A percentile compares a stretch with the other conserved stretches of the same genome.
Conservation (phyloP, 176 grass and related monocot genomes). For the Pontederia paniculata region DNA sequence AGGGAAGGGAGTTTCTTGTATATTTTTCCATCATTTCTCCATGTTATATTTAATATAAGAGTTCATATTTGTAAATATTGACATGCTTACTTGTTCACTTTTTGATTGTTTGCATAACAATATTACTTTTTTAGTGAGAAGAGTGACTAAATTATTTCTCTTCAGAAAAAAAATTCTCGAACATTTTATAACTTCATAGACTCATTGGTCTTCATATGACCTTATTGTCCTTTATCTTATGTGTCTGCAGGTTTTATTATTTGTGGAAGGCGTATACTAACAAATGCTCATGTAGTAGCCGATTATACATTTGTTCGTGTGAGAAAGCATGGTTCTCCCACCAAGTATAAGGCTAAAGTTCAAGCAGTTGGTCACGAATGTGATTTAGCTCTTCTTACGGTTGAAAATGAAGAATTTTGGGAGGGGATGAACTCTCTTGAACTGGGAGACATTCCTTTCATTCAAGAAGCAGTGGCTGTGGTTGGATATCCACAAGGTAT, state of each 20-base stretch:
- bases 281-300: conserved; percentile 91
- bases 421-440: conserved; percentile 81
- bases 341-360: conserved; percentile 90
- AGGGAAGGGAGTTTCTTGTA: no score
- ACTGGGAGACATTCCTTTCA: conserved; percentile 81
- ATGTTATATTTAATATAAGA: no score
- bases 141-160: no score
- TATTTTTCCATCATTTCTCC: no score
- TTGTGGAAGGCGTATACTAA: conserved; percentile 54
- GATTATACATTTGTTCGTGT: conserved; percentile 97
- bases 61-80: no score
- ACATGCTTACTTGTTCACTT: no score
- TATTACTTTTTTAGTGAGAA: no score
- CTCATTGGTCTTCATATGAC: not conserved
- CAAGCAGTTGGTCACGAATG: conserved; percentile 91
- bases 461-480: conserved; percentile 93
- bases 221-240: conserved; percentile 11
- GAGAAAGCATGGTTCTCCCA: conserved; percentile 90
- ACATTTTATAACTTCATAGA: not conserved
- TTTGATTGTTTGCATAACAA: no score
- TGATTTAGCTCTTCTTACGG: conserved; percentile 73
- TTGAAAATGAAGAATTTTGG: conserved; percentile 93
- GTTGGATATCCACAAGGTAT: conserved; percentile 96
- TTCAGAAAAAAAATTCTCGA: no score
- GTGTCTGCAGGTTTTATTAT: conserved; percentile 78